Conservation (phyloP, 192 early-diverging fungal genomes). For the Coemansia erecta region DNA sequence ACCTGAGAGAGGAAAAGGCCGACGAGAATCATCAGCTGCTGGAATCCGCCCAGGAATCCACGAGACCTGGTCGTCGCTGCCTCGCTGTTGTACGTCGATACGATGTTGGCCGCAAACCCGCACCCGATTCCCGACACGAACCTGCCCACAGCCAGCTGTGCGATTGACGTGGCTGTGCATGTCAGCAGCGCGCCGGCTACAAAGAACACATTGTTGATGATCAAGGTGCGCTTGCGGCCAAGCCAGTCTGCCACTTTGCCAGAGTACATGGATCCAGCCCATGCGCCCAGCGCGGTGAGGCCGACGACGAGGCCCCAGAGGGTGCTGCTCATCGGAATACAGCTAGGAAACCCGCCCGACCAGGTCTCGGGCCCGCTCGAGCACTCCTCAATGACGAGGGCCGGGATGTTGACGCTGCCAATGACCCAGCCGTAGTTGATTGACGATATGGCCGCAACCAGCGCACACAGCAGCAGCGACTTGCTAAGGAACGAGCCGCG, state of each 20-base stretch:
- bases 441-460: slow-evolving; percentile 42
- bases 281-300: slow-evolving; percentile 66
- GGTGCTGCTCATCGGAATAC: slow-evolving; percentile 66
- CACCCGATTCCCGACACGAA: slow-evolving; percentile 74
- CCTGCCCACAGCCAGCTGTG: slow-evolving; percentile 61
- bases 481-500: slow-evolving; percentile 30
- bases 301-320: slow-evolving; percentile 62
- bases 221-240: slow-evolving; percentile 67
- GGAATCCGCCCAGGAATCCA: slow-evolving; percentile 75
- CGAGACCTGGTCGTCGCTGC: slow-evolving; percentile 65
- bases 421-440: slow-evolving; percentile 55
- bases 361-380: slow-evolving; percentile 41
- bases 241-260: slow-evolving; percentile 60
- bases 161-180: slow-evolving; percentile 55
- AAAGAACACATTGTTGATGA: slow-evolving; percentile 68
- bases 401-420: slow-evolving; percentile 57
- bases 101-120: slow-evolving; percentile 71
- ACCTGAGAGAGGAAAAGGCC: slow-evolving; percentile 78
- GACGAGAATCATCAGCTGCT: slow-evolving; percentile 80
- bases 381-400: slow-evolving; percentile 53
- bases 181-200: slow-evolving; percentile 62
- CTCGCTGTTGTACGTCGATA: slow-evolving; percentile 81
- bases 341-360: slow-evolving; percentile 56
- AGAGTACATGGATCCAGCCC: slow-evolving; percentile 72
- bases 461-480: slow-evolving; percentile 31